These are phyloP conservation scores for Gilbertella persicaria DNA, from an alignment of 371 early-diverging fungal genomes.

Conservation along the genomic window DNA sequence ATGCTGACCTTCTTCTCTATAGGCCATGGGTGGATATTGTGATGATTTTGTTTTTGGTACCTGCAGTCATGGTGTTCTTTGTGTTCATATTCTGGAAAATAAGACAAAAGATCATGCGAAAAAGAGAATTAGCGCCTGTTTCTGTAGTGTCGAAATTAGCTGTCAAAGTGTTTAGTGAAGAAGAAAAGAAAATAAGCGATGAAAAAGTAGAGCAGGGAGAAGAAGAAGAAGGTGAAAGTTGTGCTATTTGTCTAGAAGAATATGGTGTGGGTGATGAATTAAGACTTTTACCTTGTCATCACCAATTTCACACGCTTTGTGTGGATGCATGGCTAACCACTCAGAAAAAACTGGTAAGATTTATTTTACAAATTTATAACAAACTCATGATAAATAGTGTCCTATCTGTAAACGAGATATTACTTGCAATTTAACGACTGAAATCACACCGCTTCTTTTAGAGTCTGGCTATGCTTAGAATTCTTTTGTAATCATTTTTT, in stretches of 20 bases:
- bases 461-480: constrained; percentile 5
- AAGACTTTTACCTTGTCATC: constrained; percentile 83
- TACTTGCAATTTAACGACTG: constrained; percentile 3
- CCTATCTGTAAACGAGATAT: constrained; percentile 80
- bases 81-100: constrained; percentile 65
- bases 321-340: constrained; percentile 87
- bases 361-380: not conserved
- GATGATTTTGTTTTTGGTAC: constrained; percentile 24
- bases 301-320: constrained; percentile 89
- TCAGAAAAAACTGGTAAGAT: constrained; percentile 68
- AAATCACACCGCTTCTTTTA: constrained; percentile 11
- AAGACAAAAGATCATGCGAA: constrained; percentile 54
- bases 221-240: constrained; percentile 68
- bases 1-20: constrained; percentile 1
- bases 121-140: constrained; percentile 67
- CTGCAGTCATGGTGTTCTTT: constrained; percentile 56
- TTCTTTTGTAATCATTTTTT: too few species aligned
- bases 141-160: constrained; percentile 67
- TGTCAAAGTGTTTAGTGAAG: constrained; percentile 53
- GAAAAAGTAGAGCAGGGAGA: constrained; percentile 1
- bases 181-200: constrained; percentile 32
- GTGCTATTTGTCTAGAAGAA: constrained; percentile 93
- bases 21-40: constrained; percentile 33
- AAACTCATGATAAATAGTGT: constrained; percentile 46
- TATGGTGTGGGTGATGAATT: constrained; percentile 78